These are phyloP conservation scores for Pelargonium australe DNA, from an alignment of 441 rosid species.

Conservation along the genomic window DNA sequence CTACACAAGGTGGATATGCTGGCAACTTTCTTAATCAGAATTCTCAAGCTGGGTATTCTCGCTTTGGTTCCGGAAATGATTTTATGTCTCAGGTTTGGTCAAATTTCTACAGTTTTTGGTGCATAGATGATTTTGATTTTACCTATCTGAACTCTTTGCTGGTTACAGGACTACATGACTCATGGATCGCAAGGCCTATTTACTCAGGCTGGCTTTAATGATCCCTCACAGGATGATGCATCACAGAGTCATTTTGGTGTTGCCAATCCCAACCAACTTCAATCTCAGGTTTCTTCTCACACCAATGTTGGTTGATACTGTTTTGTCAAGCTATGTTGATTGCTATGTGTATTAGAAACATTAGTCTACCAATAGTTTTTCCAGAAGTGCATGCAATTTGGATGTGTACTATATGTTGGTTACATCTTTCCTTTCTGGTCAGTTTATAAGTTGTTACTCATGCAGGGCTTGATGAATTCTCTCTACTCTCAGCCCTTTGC, in stretches of 20 bases:
- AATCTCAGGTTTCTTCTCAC: conserved; percentile 69
- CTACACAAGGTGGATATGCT: conserved; percentile 71
- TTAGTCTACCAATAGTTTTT: neutral
- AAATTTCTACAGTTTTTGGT: conserved; percentile 3
- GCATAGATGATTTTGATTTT: neutral
- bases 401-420: too few relatives aligned
- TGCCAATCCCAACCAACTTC: conserved; percentile 64
- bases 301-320: neutral
- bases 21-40: conserved; percentile 84
- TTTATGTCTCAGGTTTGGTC: conserved; percentile 93
- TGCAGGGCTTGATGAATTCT: conserved; percentile 85
- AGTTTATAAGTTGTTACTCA: conserved; percentile 1
- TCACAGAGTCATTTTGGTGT: conserved; percentile 74
- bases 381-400: neutral
- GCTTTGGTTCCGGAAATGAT: conserved; percentile 79
- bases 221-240: conserved; percentile 78
- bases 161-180: conserved; percentile 74
- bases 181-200: conserved; percentile 96
- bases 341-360: too few relatives aligned
- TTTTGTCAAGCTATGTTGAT: neutral
- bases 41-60: conserved; percentile 88
- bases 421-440: neutral
- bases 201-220: conserved; percentile 81
- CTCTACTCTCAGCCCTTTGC: conserved; percentile 90
- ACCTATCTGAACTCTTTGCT: neutral